Base-by-base conservation (phyloP, 129 eudicot genomes). In the Scalesia atractyloides region DNA sequence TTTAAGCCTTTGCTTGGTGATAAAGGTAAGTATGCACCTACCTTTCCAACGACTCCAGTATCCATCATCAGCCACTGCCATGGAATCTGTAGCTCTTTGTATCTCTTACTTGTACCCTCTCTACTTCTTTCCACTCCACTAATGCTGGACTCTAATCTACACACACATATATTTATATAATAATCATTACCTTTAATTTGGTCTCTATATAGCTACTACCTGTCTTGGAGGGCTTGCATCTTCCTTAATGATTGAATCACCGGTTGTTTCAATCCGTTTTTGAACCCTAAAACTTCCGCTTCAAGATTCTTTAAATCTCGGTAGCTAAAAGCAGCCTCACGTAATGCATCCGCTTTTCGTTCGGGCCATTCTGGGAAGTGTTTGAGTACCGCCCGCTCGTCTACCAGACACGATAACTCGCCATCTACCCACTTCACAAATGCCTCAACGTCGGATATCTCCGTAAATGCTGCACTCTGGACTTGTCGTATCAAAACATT, bases 401-500 rank as follows among this genome's bases (percentile, higher is more conserved):
- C 98, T 0, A 89, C 96, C 33, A 89, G 82, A 66, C 90, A 69
- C 5, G 92, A 84, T 20, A 93, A 74, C 66, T 93, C 96, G 22
- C 83, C 88, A 16, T 93, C 98, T 41, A 93, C 72, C 96, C 98
- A 87, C 81, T 93, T 93, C 22, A 93, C 90, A 66, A 93, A 93
- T 7, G 86, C 71, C 57, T 89, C 92, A 6, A 89, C 98, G 41
- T 87, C 95, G 4, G 87, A 82, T 59, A 93, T 89, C 49, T 93
- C 89, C 41, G 74, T 68, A 60, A 87, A 93, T 50, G 87, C 82
- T 44, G 95, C 98, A 12, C 74, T 77, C 81, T 87, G 83, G 9
- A 93, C 83, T 54, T 87, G 89, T 66, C 81, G 73, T 62, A 77
- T 70, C 68, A 93, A 69, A 50, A 22, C 78, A 12, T 88, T 79